Base-by-base conservation (phyloP, 148 eudicot genomes). In the Vaccinium macrocarpon region DNA sequence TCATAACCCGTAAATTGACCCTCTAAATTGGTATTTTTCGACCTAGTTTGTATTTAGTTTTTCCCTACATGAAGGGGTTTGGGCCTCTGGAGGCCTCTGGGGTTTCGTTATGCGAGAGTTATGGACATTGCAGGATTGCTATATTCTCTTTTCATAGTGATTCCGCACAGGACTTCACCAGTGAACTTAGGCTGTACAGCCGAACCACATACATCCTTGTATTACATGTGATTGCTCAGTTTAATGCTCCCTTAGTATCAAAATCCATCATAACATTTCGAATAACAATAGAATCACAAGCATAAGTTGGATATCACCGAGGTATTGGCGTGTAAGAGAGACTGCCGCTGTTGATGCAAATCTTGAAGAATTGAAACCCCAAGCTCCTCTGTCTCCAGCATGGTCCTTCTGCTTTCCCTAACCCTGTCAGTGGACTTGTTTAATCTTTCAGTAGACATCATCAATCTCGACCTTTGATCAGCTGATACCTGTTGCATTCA, bases 381-480 rank as follows among this genome's bases (percentile, higher is more conserved):
- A 29, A 90, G 90, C 62, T 91, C 91, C 82, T 91, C 93, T 19
- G 93, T 91, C 85, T 91, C 91, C 50, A 91, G 88, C 93, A 91
- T 90, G 79, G 92, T 90, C 88, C 85, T 86, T 86, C 93, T 87
- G 82, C 93, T 84, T 29, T 91, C 93, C 82, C 83, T 91, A 53
- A 93, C 83, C 83, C 93, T 90, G 83, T 90, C 93, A 81, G 92
- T 90, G 21, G 95, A 71, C 76, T 87, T 88, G 66, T 88, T 87
- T 83, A 93, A 78, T 86, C 90, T 89, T 74, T 85, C 93, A 57
- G 95, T 91, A 4, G 95, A 90, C 91, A 87, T 88, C 79, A 89
- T 64, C 76, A 93, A 82, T 83, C 95, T 91, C 56, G 87, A 85
- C 85, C 93, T 89, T 82, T 93, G 95, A 79, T 93, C 90, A 25